These are phyloP conservation scores for Cucurbita argyrosperma DNA, from an alignment of 306 rosid species.

Conservation along the genomic window DNA sequence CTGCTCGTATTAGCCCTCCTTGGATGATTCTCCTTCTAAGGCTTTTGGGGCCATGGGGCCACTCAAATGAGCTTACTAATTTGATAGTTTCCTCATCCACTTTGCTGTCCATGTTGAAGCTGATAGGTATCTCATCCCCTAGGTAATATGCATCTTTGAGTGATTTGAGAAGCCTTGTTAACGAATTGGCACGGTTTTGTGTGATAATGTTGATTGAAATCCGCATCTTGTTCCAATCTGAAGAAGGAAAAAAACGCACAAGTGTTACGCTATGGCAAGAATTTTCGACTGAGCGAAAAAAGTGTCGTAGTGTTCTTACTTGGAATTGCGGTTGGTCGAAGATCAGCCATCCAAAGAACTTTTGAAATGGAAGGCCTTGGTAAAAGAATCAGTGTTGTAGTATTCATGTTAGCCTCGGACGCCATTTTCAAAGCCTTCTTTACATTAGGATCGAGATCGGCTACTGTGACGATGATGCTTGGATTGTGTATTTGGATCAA, in stretches of 20 bases:
- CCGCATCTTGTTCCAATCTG: conserved; percentile 87
- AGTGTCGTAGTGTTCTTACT: conserved; percentile 27
- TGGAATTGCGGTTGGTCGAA: conserved; percentile 67
- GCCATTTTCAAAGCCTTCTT: conserved; percentile 86
- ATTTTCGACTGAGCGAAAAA: background rate
- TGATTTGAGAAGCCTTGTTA: conserved; percentile 73
- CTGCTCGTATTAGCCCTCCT: conserved; percentile 93
- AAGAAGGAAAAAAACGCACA: background rate
- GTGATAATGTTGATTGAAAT: conserved; percentile 71
- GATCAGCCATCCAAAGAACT: conserved; percentile 97
- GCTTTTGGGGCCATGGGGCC: conserved; percentile 94
- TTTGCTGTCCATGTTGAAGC: conserved; percentile 85
- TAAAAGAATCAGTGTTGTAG: conserved; percentile 51
- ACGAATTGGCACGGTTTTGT: conserved; percentile 60
- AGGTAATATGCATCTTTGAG: conserved; percentile 66
- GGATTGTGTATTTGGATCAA: conserved; percentile 82
- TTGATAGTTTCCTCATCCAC: conserved; percentile 71
- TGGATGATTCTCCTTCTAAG: conserved; percentile 81
- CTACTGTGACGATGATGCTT: conserved; percentile 62
- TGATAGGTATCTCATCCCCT: conserved; percentile 71
- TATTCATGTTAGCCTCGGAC: conserved; percentile 37
- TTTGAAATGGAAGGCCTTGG: conserved; percentile 52
- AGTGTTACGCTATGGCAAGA: background rate
- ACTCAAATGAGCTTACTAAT: conserved; percentile 46
- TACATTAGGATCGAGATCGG: conserved; percentile 51